Evolutionary conservation across 345 rosid species (phyloP).

Genomic region (Anacardium occidentale): DNA sequence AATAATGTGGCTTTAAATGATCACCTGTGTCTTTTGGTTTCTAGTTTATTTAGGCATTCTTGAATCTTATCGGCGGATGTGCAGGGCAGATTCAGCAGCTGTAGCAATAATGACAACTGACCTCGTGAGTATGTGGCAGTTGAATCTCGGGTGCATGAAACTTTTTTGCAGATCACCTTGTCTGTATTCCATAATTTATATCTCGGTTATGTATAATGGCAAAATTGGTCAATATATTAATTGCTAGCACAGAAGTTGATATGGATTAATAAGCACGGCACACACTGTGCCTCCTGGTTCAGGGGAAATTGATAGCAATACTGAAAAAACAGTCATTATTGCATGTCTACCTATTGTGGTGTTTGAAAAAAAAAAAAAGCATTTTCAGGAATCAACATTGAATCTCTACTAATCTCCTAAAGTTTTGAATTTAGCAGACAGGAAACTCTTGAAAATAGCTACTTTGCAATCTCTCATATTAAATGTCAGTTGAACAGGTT

Average conservation of each 20-base stretch:
- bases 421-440: slow-evolving; percentile 4
- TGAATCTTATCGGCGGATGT: slow-evolving; percentile 22
- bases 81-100: slow-evolving; percentile 95
- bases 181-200: neutral
- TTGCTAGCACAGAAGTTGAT: neutral
- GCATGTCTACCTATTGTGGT: neutral
- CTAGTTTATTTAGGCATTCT: slow-evolving; percentile 19
- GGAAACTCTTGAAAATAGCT: neutral
- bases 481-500: slow-evolving; percentile 47
- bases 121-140: slow-evolving; percentile 90
- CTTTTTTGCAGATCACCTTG: neutral
- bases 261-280: neutral
- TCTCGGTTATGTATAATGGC: neutral
- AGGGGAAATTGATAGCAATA: neutral
- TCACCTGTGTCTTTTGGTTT: neutral
- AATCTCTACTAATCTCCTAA: neutral
- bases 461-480: neutral
- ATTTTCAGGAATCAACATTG: neutral
- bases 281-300: neutral
- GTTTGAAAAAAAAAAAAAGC: neutral
- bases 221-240: neutral
- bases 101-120: slow-evolving; percentile 96
- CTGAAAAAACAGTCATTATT: neutral
- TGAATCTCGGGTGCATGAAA: slow-evolving; percentile 57
- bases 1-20: slow-evolving; percentile 10